Evolutionary conservation across 805 yeast species (phyloP).

Genomic region (Spathaspora sp.): DNA sequence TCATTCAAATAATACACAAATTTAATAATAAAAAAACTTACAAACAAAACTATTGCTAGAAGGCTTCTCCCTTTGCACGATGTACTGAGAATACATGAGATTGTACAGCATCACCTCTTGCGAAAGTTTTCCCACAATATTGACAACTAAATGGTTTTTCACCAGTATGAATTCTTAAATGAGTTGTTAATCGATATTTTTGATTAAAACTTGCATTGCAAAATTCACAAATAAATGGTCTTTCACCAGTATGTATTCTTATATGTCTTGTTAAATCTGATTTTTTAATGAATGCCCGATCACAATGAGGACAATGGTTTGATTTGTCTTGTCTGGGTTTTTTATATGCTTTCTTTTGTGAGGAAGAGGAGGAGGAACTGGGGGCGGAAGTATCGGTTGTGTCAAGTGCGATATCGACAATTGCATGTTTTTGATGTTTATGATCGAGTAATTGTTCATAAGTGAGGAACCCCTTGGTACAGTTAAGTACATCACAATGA

Average conservation of each 20-base stretch:
- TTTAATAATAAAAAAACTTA: background rate
- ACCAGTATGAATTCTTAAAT: conserved; percentile 20
- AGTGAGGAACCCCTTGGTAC: conserved; percentile 8
- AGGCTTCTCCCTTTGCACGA: conserved; percentile 9
- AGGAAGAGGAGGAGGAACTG: background rate
- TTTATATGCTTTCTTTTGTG: background rate
- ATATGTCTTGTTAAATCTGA: conserved; percentile 14
- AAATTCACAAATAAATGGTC: conserved; percentile 13
- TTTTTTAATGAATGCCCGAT: conserved; percentile 12
- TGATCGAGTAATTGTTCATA: conserved; percentile 8
- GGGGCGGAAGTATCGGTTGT: background rate
- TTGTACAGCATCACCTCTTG: conserved; percentile 22
- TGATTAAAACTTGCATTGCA: conserved; percentile 17
- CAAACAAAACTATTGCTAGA: background rate
- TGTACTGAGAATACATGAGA: conserved; percentile 18
- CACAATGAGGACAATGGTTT: conserved; percentile 14
- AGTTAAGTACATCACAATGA: conserved; percentile 9
- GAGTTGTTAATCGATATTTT: conserved; percentile 20
- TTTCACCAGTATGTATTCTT: conserved; percentile 15
- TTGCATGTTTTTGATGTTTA: conserved; percentile 3
- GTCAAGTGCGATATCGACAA: background rate
- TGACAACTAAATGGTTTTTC: conserved; percentile 19
- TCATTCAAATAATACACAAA: background rate
- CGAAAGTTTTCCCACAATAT: conserved; percentile 19
- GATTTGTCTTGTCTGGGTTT: conserved; percentile 4